Evolutionary conservation across 805 yeast genomes (phyloP), one percentile per base, ranked within the genome.

Genomic region (Saccharomycopsis schoenii): DNA sequence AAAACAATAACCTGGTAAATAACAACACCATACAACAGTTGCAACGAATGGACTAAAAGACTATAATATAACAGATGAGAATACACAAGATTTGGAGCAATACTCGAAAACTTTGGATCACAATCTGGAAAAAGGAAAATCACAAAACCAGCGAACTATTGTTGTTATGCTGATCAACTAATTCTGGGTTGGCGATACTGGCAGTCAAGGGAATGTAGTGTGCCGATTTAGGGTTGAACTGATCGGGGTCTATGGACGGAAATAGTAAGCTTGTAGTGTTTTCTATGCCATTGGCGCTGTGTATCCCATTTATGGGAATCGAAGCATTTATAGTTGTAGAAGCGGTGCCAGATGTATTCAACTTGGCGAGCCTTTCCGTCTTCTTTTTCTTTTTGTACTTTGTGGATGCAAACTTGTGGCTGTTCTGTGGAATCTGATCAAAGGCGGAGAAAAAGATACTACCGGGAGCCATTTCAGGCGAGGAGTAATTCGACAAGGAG

Each of bases 141-240:
- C 34, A 29, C 34, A 29, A 29, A 29, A 29, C 6, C 34, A 6
- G 34, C 3, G 34, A 29, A 29, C 34, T 29, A 29, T 2, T 25
- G n/a, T 25, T 17, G 25, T 42, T 43, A 42, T 14, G 8, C 4
- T 56, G 9, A n/a, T 12, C 29, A 24, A 12, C 17, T 21, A 34
- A 12, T 6, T 24, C 21, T 15, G 52, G 52, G 12, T 25, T 17
- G 2, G 12, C 54, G 4, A 63, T 63, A 2, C 61, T 58, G n/a
- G 65, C 60, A 11, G 61, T 57, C 47, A 63, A 59, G 14, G 65
- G 65, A 12, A 63, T 58, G 37, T 43, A 63, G n/a, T 54, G 14
- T 12, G 29, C 19, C 9, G 65, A 63, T 6, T 21, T 29, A 10
- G 65, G 64, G 34, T 61, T 55, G 59, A 63, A 63, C 39, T 63